A percentile compares a stretch with the other conserved stretches of the same genome.
Conservation (phyloP, 1,139 yeast species). For the Diutina sp. region DNA sequence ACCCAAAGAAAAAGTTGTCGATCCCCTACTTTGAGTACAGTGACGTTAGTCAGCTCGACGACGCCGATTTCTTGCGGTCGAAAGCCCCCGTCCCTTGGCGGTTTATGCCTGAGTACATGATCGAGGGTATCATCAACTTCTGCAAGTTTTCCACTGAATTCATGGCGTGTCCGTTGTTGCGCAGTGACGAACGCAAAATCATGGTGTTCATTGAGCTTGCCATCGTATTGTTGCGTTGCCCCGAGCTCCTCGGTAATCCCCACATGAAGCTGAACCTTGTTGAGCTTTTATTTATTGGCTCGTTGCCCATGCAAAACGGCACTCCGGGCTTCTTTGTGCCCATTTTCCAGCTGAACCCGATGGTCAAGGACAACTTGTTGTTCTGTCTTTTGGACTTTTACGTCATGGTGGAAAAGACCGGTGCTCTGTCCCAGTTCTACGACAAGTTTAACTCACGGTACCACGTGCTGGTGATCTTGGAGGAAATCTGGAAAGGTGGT, state of each 20-base stretch:
- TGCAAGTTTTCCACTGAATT: slow-evolving; percentile 54
- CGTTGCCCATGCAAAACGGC: slow-evolving; percentile 42
- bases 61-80: slow-evolving; percentile 51
- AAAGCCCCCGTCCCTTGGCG: slow-evolving; percentile 70
- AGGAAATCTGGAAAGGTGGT: slow-evolving; percentile 66
- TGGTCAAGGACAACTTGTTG: slow-evolving; percentile 55
- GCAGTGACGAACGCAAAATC: slow-evolving; percentile 34
- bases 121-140: slow-evolving; percentile 76
- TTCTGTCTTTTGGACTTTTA: slow-evolving; percentile 82
- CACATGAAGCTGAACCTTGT: slow-evolving; percentile 80
- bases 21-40: slow-evolving; percentile 56
- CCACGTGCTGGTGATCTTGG: slow-evolving; percentile 73
- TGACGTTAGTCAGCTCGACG: slow-evolving; percentile 41
- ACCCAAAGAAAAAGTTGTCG: slow-evolving; percentile 40
- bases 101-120: slow-evolving; percentile 72
- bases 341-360: slow-evolving; percentile 48
- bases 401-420: slow-evolving; percentile 92
- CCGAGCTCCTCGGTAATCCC: slow-evolving; percentile 81
- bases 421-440: slow-evolving; percentile 88
- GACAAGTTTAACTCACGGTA: slow-evolving; percentile 90
- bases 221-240: slow-evolving; percentile 67
- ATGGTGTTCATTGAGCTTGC: slow-evolving; percentile 59
- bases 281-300: slow-evolving; percentile 69
- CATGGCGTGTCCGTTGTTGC: slow-evolving; percentile 44
- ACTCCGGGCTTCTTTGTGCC: slow-evolving; percentile 62